Evolutionary conservation across 108 stramenopile species (phyloP), one percentile per base, ranked within the genome.

Genomic region (Conticribra guillardii): DNA sequence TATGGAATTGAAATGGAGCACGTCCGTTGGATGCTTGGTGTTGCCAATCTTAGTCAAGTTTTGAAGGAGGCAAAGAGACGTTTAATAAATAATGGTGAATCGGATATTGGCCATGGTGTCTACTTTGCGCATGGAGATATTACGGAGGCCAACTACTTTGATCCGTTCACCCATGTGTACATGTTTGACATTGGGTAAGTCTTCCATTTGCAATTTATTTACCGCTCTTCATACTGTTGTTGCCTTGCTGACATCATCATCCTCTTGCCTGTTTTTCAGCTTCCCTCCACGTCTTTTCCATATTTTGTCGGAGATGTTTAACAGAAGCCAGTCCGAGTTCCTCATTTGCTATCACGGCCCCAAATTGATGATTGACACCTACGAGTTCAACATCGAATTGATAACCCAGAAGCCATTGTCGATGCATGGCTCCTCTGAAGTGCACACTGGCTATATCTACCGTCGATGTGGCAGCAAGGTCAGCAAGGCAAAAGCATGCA

Each of bases 101-200:
- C 16, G 3, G 30, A 37, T 23, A 67, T 47, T 54, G 64, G 85
- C 60, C 73, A 64, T 14, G 67, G 79, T 59, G 79, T 69, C 24
- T 86, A 84, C 27, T 93, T 99, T 57, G 78, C 85, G 2, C 82
- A 88, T 57, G 91, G 88, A 22, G 91, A 99, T 80, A 96, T 99
- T 31, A 80, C 76, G 41, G 74, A 82, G 48, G 96, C 93, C 7
- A 80, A 79, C 17, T 88, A 75, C 27, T 95, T 97, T 67, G 96
- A 98, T 82, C 97, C 97, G 0, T 98, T 97, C 67, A 97, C 97
- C 0, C 98, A 99, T 79, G 96, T 98, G 8, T 99, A 99, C 88
- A 97, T 96, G 94, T 98, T 97, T 74, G 95, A 96, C 61, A 89
- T 97, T 69, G 98, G 96, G 80, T 86, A 66, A 78, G 85, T 79